Evolutionary conservation across 2,329 filamentous ascomycete genomes (phyloP), one percentile per base, ranked within the genome.

Genomic region (Pseudonectria buxi): DNA sequence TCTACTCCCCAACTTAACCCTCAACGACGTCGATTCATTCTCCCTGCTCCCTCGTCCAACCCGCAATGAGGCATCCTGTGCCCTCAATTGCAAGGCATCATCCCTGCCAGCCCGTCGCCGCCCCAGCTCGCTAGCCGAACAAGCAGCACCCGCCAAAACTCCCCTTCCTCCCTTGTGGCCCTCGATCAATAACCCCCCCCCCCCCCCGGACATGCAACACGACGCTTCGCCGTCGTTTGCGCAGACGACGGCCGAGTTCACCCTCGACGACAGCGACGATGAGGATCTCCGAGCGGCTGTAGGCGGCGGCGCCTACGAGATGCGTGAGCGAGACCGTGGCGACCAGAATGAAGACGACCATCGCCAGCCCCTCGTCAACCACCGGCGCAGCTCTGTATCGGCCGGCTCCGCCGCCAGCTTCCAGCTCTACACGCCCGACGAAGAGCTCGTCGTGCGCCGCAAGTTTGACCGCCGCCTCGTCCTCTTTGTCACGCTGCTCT

Each of bases 401-500:
- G 45, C 33, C 16, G 56, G 55, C 43, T 58, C 61, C 12, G 47
- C 52, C 25, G 59, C 60, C 12, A 62, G 60, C 46, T 62, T 58
- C 39, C 56, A 61, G 52, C 53, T 62, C 14, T 76, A 72, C 39
- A 72, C 72, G 3, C 62, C 66, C 1, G 81, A 88, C 35, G 88
- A 95, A 58, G 88, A 94, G 55, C 64, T 58, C 14, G 66, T 69
- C 4, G 80, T 94, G 7, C 69, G 88, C 37, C 71, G 69, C 53
- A 88, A 85, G 62, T 78, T 95, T 47, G 88, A 95, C 57, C 70
- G 76, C 37, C 76, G 73, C 45, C 71, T 95, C 35, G 86, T 94
- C 6, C 58, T 85, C 1, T 94, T 95, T 55, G 72, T 95, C 44
- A 83, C 86, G 10, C 57, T 90, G 39, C 69, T 95, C 10, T 95